These are phyloP conservation scores for Populus hybrid DNA, from an alignment of 441 rosid species.

Conservation along the genomic window DNA sequence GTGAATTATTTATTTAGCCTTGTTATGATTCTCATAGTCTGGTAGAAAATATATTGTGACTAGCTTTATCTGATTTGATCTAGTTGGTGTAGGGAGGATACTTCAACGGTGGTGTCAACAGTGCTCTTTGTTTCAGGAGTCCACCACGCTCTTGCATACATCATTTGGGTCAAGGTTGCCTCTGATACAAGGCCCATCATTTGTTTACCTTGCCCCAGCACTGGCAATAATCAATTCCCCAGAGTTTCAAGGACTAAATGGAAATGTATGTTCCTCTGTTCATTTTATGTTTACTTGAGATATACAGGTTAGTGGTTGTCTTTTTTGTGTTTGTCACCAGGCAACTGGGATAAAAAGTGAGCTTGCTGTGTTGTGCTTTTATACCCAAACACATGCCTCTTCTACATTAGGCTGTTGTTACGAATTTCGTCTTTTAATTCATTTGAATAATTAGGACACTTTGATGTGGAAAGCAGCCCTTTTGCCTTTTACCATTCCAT, in stretches of 20 bases:
- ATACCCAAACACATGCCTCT: not conserved
- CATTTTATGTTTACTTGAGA: not conserved
- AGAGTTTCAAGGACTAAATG: constrained; percentile 74
- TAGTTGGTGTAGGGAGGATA: constrained; percentile 81
- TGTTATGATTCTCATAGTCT: constrained; percentile 7
- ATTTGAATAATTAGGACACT: not conserved
- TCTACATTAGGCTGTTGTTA: not conserved
- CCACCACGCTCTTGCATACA: constrained; percentile 84
- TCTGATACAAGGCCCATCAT: constrained; percentile 91
- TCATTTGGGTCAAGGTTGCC: constrained; percentile 93
- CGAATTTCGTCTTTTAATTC: not conserved
- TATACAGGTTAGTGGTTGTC: not conserved
- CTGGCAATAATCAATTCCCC: constrained; percentile 88
- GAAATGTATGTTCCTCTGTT: constrained; percentile 60
- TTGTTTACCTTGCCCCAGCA: constrained; percentile 87
- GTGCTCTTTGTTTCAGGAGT: constrained; percentile 85
- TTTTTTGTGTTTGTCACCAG: not conserved
- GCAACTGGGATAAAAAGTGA: not conserved
- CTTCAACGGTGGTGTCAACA: constrained; percentile 75
- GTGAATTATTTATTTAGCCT: constrained; percentile 6
- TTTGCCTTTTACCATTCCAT: not conserved
- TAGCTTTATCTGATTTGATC: constrained; percentile 34
- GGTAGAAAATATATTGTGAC: not conserved
- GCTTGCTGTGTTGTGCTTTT: not conserved
- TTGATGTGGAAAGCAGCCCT: not conserved